Evolutionary conservation across 228 moss, liverwort and hornwort genomes (phyloP).

Genomic region (Sphagnum fallax): DNA sequence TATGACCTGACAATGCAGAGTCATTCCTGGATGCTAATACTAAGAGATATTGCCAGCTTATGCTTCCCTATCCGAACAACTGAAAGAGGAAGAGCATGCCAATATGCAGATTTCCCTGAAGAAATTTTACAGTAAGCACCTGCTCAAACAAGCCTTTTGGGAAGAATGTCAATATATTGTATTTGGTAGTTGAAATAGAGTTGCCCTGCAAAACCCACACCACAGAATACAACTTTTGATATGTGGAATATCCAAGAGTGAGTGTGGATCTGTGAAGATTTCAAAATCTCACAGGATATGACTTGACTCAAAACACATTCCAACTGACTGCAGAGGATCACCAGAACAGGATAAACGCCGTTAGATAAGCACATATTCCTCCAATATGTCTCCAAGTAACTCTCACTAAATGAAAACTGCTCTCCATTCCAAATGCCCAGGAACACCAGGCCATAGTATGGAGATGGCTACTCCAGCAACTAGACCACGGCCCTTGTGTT

Average conservation of each 20-base stretch:
- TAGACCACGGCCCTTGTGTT: too few species aligned
- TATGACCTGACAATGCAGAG: slow-evolving; percentile 9
- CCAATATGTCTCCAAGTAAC: background rate
- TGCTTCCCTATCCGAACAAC: too few species aligned
- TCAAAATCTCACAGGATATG: background rate
- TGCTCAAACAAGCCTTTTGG: slow-evolving; percentile 96
- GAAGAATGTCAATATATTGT: slow-evolving; percentile 72
- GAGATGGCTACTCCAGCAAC: too few species aligned
- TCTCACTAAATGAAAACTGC: too few species aligned
- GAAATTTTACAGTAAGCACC: slow-evolving; percentile 22
- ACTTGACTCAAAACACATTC: background rate
- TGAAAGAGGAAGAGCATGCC: too few species aligned
- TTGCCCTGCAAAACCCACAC: slow-evolving; percentile 47
- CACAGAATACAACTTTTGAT: background rate
- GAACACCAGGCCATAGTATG: too few species aligned
- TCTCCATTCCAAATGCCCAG: too few species aligned
- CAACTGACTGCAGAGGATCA: background rate
- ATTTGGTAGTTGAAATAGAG: slow-evolving; percentile 91
- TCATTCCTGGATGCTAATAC: background rate
- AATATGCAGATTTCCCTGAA: too few species aligned
- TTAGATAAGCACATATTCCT: background rate
- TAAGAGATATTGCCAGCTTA: too few species aligned
- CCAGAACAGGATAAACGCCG: background rate
- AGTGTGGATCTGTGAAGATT: background rate
- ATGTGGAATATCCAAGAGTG: background rate